Percentiles rank a stretch among this genome's conserved stretches.
Conservation (phyloP, 2,329 filamentous ascomycete genomes). For the Dothideomycetes sp. region DNA sequence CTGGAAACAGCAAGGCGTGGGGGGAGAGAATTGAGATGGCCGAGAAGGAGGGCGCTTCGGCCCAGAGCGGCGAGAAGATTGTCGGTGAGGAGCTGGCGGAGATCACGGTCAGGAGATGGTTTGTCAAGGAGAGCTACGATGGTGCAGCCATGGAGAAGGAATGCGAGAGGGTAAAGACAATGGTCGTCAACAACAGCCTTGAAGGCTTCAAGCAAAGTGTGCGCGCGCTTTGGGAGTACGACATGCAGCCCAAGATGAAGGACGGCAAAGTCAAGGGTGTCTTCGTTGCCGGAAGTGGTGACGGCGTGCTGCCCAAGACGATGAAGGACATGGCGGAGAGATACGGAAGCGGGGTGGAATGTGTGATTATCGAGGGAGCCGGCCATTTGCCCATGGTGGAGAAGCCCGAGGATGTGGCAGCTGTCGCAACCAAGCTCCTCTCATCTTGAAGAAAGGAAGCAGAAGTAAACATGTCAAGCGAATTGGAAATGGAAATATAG, state of each 20-base stretch:
- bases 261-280: slow-evolving; percentile 47
- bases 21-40: slow-evolving; percentile 61
- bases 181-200: slow-evolving; percentile 59
- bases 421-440: slow-evolving; percentile 50
- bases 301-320: slow-evolving; percentile 64
- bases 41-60: slow-evolving; percentile 38
- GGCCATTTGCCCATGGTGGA: slow-evolving; percentile 84
- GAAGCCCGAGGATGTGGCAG: slow-evolving; percentile 56
- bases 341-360: slow-evolving; percentile 46
- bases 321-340: slow-evolving; percentile 63
- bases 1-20: slow-evolving; percentile 70
- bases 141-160: slow-evolving; percentile 34
- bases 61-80: slow-evolving; percentile 38
- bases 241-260: slow-evolving; percentile 48
- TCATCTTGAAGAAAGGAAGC: slow-evolving; percentile 7
- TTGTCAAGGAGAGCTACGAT: slow-evolving; percentile 50
- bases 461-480: too few relatives aligned
- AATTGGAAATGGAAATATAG: too few relatives aligned
- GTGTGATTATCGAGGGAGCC: slow-evolving; percentile 56
- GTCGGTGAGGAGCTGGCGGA: slow-evolving; percentile 55
- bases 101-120: slow-evolving; percentile 67
- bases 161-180: slow-evolving; percentile 51
- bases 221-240: slow-evolving; percentile 61
- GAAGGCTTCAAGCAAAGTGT: slow-evolving; percentile 58
- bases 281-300: slow-evolving; percentile 61